Percentiles rank a stretch among this genome's conserved stretches.
Conservation (phyloP, 129 eudicot species). For the Calendula officinalis region DNA sequence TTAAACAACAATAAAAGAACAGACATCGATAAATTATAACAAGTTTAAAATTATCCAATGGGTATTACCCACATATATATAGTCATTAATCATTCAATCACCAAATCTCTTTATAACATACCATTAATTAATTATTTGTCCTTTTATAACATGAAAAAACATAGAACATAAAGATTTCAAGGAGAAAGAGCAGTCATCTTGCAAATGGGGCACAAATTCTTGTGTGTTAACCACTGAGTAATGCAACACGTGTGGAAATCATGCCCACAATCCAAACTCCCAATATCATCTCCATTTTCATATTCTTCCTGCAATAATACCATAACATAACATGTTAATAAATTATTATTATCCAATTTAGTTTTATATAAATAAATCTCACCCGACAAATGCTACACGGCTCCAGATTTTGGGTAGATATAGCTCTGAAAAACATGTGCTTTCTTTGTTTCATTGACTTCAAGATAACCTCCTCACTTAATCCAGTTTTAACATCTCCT, state of each 20-base stretch:
- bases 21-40: neutral
- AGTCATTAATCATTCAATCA: slow-evolving; percentile 4
- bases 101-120: slow-evolving; percentile 26
- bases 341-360: too few species aligned
- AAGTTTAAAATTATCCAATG: slow-evolving; percentile 11
- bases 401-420: slow-evolving; percentile 36
- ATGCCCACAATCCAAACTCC: slow-evolving; percentile 80
- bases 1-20: neutral
- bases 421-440: slow-evolving; percentile 28
- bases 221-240: slow-evolving; percentile 73
- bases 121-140: slow-evolving; percentile 13
- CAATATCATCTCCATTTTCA: slow-evolving; percentile 61
- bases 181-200: slow-evolving; percentile 63
- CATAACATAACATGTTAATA: neutral
- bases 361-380: slow-evolving; percentile 10
- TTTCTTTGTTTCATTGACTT: slow-evolving; percentile 56
- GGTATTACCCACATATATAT: slow-evolving; percentile 15
- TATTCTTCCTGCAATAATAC: slow-evolving; percentile 69
- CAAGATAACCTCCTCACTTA: slow-evolving; percentile 60
- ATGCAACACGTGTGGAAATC: slow-evolving; percentile 83
- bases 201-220: slow-evolving; percentile 92
- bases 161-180: slow-evolving; percentile 20
- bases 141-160: neutral
- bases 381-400: slow-evolving; percentile 78
- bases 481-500: slow-evolving; percentile 70